Conservation (phyloP, 352 stramenopile species). For the Blastocystis hominis region DNA sequence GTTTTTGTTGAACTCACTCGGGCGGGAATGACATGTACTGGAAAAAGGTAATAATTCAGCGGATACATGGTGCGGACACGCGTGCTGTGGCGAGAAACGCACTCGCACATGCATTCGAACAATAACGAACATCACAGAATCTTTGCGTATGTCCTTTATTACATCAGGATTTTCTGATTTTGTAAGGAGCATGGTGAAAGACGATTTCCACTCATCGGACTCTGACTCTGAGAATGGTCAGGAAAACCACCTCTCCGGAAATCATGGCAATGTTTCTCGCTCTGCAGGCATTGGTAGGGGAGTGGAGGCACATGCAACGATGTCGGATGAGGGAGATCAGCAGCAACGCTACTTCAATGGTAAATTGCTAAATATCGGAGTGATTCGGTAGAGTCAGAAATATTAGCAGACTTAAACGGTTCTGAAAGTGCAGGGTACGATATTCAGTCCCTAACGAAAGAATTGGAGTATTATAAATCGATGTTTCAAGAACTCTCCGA, state of each 20-base stretch:
- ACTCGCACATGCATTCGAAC: too few relatives aligned
- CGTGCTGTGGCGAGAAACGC: too few relatives aligned
- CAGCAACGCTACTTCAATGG: not conserved
- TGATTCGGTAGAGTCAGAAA: constrained; percentile 35
- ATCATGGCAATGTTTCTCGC: not conserved
- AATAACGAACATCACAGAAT: too few relatives aligned
- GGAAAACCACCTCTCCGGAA: not conserved
- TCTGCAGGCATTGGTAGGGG: too few relatives aligned
- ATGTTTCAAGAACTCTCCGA: not conserved
- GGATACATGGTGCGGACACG: too few relatives aligned
- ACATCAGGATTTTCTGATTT: not conserved
- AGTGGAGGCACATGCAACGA: too few relatives aligned
- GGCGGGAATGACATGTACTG: not conserved
- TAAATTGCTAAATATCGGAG: not conserved
- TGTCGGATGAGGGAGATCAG: too few relatives aligned
- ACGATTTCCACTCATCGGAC: not conserved
- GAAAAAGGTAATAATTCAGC: too few relatives aligned
- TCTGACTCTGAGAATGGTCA: not conserved
- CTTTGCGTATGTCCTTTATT: not conserved
- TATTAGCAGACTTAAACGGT: not conserved
- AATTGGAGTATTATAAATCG: constrained; percentile 30
- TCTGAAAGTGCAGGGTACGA: not conserved
- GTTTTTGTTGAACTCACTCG: not conserved
- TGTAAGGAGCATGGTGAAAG: not conserved
- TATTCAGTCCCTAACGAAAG: not conserved